Base-by-base conservation (phyloP, 208 protist genomes). In the Acanthamoeba triangularis region DNA sequence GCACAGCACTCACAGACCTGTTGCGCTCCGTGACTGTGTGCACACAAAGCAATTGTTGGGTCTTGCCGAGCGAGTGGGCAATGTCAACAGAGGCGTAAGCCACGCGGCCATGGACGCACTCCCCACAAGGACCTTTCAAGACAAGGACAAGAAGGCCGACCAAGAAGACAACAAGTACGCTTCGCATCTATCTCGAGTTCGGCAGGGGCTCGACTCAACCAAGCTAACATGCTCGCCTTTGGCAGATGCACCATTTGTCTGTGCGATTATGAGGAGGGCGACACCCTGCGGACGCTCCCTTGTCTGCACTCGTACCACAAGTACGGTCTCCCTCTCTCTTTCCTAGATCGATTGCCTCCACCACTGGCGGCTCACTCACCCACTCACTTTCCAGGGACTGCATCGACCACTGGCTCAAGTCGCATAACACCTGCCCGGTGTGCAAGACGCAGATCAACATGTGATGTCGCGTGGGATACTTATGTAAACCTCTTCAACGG, bases 231-330 rank as follows among this genome's bases (percentile, higher is more conserved):
- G 37, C 37, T 56, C 78, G 25, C 82, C 28, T 93, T 93, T 18
- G 23, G 16, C 52, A 94, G 90, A 25, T 98, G 97, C 92, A 63
- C 35, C 47, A 94, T 98, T 37, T 98, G 97, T 44, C 56, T 98
- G 90, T 95, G 82, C 18, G 95, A 97, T 8, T 98, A 94, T 47
- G 69, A 97, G 69, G 96, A 97, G 18, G 97, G 97, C 37, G 96
- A 98, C 14, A 16, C 33, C 14, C 37, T 98, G 41, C 96, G 97
- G 28, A 76, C 49, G 23, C 85, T 98, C 67, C 97, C 97, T n/a
- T 98, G 97, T 52, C 47, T 97, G 14, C 97, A 98, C 63, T 25
- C 69, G 4, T 98, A 97, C 95, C 97, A 98, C 84, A 94, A 84
- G 85, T 67, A 90, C 52, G 0, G 30, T 14, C 74, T n/a, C n/a